Conservation (phyloP, 2,329 filamentous ascomycete species). For the Verticillium tricorpus region DNA sequence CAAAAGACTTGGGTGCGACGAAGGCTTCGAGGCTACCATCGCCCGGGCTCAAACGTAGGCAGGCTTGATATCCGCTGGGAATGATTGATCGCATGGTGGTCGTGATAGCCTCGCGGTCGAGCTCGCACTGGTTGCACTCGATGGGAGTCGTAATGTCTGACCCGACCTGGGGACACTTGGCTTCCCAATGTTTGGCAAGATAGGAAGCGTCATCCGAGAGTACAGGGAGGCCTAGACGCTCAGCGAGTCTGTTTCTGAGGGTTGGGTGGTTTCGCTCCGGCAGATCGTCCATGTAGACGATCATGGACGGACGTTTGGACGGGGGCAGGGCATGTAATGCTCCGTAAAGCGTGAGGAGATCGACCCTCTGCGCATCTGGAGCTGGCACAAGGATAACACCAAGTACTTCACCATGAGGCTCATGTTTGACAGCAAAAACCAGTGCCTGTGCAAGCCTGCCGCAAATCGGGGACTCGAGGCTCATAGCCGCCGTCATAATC, state of each 20-base stretch:
- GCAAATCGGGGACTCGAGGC: slow-evolving; percentile 35
- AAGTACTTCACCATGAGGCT: slow-evolving; percentile 51
- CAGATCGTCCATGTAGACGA: slow-evolving; percentile 51
- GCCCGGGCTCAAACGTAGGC: slow-evolving; percentile 5
- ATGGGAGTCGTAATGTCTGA: slow-evolving; percentile 38
- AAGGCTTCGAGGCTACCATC: slow-evolving; percentile 14
- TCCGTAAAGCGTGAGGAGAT: slow-evolving; percentile 43
- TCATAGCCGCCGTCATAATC: slow-evolving; percentile 40
- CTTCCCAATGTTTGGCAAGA: slow-evolving; percentile 43
- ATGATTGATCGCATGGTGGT: slow-evolving; percentile 15
- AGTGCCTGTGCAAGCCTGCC: slow-evolving; percentile 42
- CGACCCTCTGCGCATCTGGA: slow-evolving; percentile 33
- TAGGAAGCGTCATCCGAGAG: slow-evolving; percentile 39
- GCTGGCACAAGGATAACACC: slow-evolving; percentile 48
- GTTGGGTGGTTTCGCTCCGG: slow-evolving; percentile 54
- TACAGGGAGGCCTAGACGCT: slow-evolving; percentile 39
- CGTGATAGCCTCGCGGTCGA: slow-evolving; percentile 23
- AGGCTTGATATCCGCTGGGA: slow-evolving; percentile 12
- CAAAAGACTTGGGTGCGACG: slow-evolving; percentile 14
- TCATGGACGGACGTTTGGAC: slow-evolving; percentile 45
- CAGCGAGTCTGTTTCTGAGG: slow-evolving; percentile 45
- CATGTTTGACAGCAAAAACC: slow-evolving; percentile 48
- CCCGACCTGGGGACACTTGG: slow-evolving; percentile 41
- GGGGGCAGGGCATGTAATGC: slow-evolving; percentile 44
- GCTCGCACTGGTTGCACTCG: slow-evolving; percentile 22